Conservation (phyloP, 2,329 filamentous ascomycete species). For the Venturia effusa region DNA sequence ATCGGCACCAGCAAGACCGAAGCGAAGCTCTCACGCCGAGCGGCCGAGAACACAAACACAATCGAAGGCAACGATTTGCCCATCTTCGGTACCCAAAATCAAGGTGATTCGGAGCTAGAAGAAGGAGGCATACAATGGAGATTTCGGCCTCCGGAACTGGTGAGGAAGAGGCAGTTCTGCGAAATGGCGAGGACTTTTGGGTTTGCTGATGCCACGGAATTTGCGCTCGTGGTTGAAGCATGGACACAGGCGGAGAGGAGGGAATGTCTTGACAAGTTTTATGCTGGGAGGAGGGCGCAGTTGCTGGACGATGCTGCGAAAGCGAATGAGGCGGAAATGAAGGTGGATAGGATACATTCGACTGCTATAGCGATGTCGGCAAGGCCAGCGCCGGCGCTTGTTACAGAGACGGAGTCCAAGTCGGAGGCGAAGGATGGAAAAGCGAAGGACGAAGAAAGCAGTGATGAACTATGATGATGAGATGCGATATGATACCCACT, state of each 20-base stretch:
- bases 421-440: not conserved
- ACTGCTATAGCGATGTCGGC: not conserved
- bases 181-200: conserved; percentile 76
- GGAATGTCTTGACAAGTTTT: conserved; percentile 71
- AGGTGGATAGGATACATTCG: not conserved
- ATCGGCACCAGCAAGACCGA: conserved; percentile 90
- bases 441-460: not conserved
- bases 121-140: conserved; percentile 23
- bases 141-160: conserved; percentile 55
- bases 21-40: conserved; percentile 66
- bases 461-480: conserved; percentile 8
- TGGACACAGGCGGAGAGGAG: conserved; percentile 79
- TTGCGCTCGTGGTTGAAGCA: conserved; percentile 80
- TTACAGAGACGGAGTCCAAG: not conserved
- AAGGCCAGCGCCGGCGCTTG: not conserved
- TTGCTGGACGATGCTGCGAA: not conserved
- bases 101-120: conserved; percentile 14
- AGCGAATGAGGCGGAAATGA: not conserved
- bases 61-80: conserved; percentile 20
- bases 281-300: conserved; percentile 51
- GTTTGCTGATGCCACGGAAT: conserved; percentile 65
- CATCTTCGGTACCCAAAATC: conserved; percentile 10
- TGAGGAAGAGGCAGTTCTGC: conserved; percentile 76
- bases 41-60: conserved; percentile 47
- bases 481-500: not conserved